Base-by-base conservation (phyloP, 441 rosid genomes). In the Isatis lusitanica region DNA sequence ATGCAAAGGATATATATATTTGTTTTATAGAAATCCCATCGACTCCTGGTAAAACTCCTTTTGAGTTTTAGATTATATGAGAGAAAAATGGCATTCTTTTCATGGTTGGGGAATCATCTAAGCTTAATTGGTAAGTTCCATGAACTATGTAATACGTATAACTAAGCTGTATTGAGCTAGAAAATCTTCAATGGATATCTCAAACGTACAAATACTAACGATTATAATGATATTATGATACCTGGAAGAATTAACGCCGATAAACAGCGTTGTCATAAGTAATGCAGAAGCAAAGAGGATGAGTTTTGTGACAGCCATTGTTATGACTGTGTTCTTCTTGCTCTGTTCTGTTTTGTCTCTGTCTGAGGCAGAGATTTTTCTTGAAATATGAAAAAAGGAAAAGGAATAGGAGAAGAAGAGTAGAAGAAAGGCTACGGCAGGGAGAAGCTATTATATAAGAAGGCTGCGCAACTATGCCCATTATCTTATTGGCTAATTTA, bases 201-300 rank as follows among this genome's bases (percentile, higher is more conserved):
- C 26, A 18, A 72, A 46, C 48, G 39, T 66, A 40, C 38, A 40
- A 39, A 39, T n/a, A 15, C 5, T 16, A 18, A 33, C 39, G n/a
- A 50, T 11, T 26, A 42, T 8, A 16, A 16, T 42, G 48, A 59
- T 53, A 57, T 60, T 55, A 15, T 47, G 21, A 10, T 70, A 79
- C 82, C 79, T 74, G 40, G 76, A 66, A 16, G 82, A 65, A 28
- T 31, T 65, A 52, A 61, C 79, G 31, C 55, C 53, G 42, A 53
- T 4, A 51, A 79, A 66, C 5, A 79, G 48, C 51, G 72, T 64
- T 26, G 68, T 18, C 51, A 70, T 17, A 52, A 79, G 66, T 30
- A 74, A 66, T 61, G 76, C 70, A 42, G 55, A 74, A 44, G 75
- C 70, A 61, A 75, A 66, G 73, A 79, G 17, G 13, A 36, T 26